phyloP scores from a whole-genome alignment of 495 filamentous ascomycete genomes.

The Neurospora sp. region DNA sequence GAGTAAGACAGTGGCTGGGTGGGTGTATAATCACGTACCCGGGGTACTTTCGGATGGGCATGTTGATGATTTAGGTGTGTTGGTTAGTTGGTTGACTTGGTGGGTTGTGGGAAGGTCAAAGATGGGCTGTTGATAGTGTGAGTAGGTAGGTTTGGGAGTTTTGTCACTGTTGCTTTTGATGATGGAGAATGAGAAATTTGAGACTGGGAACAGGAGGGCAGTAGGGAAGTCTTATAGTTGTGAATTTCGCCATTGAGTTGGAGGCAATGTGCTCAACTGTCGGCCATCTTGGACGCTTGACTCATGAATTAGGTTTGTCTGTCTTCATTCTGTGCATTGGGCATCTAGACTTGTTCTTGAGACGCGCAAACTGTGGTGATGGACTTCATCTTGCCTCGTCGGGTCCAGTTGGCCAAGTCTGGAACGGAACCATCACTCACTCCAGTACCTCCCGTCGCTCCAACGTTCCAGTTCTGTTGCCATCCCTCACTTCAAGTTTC shows the following conservation, averaged over 20 bases:
- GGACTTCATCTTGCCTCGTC: background rate
- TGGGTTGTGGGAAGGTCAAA: background rate
- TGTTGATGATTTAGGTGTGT: background rate
- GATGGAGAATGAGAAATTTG: background rate
- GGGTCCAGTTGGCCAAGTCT: background rate
- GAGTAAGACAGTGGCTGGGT: background rate
- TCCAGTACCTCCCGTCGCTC: background rate
- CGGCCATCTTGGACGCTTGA: background rate
- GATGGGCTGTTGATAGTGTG: background rate
- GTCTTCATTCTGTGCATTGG: background rate
- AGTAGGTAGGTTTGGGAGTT: background rate
- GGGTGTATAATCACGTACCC: background rate
- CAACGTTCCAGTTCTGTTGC: background rate
- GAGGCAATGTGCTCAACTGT: background rate
- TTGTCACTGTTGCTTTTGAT: background rate
- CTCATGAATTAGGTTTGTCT: background rate
- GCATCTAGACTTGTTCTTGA: background rate
- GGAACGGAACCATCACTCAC: background rate
- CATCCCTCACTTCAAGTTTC: background rate
- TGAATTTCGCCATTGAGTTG: background rate
- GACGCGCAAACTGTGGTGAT: background rate
- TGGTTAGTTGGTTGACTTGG: background rate
- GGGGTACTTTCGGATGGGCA: background rate
- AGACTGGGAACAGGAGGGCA: accelerated
- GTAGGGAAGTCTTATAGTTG: background rate